Base-by-base conservation (phyloP, 2,329 filamentous ascomycete species). In the Xylariaceae sp. region DNA sequence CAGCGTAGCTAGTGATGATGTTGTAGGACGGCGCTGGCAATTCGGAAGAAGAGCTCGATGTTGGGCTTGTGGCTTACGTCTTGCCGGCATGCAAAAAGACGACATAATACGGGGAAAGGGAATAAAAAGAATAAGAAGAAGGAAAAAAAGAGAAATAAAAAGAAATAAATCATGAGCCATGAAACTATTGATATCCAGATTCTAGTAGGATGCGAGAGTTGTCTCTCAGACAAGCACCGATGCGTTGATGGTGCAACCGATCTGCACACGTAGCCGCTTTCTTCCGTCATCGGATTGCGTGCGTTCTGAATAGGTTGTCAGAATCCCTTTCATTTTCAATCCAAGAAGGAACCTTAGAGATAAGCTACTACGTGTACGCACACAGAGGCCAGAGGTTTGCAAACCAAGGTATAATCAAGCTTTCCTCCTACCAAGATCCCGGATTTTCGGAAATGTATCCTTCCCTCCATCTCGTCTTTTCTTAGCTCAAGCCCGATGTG, bases 281-380 rank as follows among this genome's bases (percentile, higher is more conserved):
- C 20, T 55, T 59, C 58, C 58, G 60, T 59, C 44, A 61, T 57
- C 60, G 60, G 60, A 59, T 29, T 44, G 48, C 37, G 16, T 26
- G n/a, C n/a, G n/a, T n/a, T n/a, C 45, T 19, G 59, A 46, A 63
- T 61, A 61, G 58, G 60, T 42, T 44, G 12, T 10, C 32, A 37
- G 12, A 16, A 12, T 37, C 14, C 14, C 32, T 37, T 37, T 16
- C 12, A 7, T 44, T 10, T 10, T 37, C 32, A 12, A 29, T 29
- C 32, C 32, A 7, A 37, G 9, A 3, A 37, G 14, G 12, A 29
- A 10, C 26, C 26, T 29, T 29, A 37, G 20, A 23, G 10, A 23
- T 23, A 44, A 44, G 14, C 44, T 46, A 14, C 32, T 37, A 37
- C 32, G 3, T 37, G 12, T n/a, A n/a, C n/a, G 14, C 32, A 26